Conservation (phyloP, 108 stramenopile genomes). For the Nitzschia sp. region DNA sequence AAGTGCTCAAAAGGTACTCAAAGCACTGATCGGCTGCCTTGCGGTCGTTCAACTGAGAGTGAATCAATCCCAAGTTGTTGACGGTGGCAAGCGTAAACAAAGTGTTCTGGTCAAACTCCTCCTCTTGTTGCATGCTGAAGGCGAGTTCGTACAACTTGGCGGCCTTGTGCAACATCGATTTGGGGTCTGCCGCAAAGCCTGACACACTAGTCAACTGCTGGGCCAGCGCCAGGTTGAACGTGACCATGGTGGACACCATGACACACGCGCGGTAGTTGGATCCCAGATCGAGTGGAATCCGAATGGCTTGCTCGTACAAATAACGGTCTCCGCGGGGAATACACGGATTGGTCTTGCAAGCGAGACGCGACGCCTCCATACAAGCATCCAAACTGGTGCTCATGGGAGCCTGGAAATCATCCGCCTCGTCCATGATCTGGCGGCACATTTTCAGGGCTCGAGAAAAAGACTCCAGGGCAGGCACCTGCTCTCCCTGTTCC, state of each 20-base stretch:
- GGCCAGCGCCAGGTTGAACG: conserved; percentile 11
- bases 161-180: conserved; percentile 18
- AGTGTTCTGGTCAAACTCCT: conserved; percentile 2
- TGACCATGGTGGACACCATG: conserved; percentile 8
- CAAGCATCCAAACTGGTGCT: conserved; percentile 3
- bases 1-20: conserved; percentile 14
- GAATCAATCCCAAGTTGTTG: conserved; percentile 36
- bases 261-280: conserved; percentile 3
- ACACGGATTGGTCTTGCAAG: not conserved
- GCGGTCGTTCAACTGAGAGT: conserved; percentile 8
- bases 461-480: not conserved
- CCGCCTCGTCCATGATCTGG: conserved; percentile 2
- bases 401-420: not conserved
- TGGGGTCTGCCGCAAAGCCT: not conserved
- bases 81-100: conserved; percentile 23
- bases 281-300: conserved; percentile 1
- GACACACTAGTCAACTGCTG: not conserved
- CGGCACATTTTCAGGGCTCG: not conserved
- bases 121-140: conserved; percentile 20
- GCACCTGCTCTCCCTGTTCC: not conserved
- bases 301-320: conserved; percentile 3
- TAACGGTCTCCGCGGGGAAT: not conserved
- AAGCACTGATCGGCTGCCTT: conserved; percentile 17
- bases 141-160: conserved; percentile 25
- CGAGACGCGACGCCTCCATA: not conserved